Evolutionary conservation across 2,329 filamentous ascomycete genomes (phyloP).

Genomic region (Clarireedia homoeocarpa): DNA sequence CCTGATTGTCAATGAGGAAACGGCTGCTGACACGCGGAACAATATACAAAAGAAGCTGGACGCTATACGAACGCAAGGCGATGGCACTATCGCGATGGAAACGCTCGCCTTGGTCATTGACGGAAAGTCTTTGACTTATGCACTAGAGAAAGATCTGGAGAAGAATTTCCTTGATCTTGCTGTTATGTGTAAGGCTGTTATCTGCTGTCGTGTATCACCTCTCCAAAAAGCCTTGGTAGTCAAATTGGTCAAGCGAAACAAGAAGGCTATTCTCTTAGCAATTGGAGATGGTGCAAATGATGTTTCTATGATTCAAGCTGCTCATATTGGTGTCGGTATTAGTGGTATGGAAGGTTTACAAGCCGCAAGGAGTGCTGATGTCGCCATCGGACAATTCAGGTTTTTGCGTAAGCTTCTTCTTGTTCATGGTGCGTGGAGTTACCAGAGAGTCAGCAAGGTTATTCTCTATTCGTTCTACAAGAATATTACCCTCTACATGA

Average conservation of each 20-base stretch:
- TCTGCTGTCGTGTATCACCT: conserved; percentile 94
- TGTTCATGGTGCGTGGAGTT: conserved; percentile 95
- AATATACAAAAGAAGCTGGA: conserved; percentile 92
- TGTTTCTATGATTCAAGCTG: conserved; percentile 99
- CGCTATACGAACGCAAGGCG: conserved; percentile 76
- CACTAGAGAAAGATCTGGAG: conserved; percentile 88
- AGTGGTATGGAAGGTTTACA: conserved; percentile 95
- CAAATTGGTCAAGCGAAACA: conserved; percentile 88
- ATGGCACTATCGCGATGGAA: conserved; percentile 70
- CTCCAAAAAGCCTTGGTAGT: conserved; percentile 96
- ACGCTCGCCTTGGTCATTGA: conserved; percentile 90
- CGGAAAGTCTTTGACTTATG: conserved; percentile 88
- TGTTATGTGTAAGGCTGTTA: conserved; percentile 95
- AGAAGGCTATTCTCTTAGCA: conserved; percentile 84
- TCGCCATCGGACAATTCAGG: conserved; percentile 92
- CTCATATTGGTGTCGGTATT: conserved; percentile 95
- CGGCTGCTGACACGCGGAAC: conserved; percentile 67
- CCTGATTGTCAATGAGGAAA: conserved; percentile 91
- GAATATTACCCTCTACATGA: conserved; percentile 98
- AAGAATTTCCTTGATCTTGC: conserved; percentile 90
- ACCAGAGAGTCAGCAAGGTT: conserved; percentile 92
- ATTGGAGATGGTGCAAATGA: conserved; percentile 98
- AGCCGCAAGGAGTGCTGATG: conserved; percentile 89
- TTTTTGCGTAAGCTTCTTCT: conserved; percentile 89
- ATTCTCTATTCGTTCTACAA: conserved; percentile 99